Evolutionary conservation across 2,329 filamentous ascomycete genomes (phyloP).

Genomic region (Aspergillus fischeri): DNA sequence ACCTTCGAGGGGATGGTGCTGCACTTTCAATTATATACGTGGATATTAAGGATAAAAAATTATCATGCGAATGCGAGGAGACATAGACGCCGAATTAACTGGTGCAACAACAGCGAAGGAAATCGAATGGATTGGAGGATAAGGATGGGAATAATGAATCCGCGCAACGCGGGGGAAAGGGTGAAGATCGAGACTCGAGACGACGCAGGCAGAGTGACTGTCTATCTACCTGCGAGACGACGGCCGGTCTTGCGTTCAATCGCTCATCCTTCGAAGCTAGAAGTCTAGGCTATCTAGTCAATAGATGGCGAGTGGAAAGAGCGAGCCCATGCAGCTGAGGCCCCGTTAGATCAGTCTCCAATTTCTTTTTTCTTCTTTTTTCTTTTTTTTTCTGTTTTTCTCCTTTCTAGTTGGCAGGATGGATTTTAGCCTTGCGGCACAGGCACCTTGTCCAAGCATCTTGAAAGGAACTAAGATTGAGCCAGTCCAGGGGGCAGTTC

Average conservation of each 20-base stretch:
- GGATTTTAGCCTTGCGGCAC: neutral
- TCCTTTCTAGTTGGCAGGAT: neutral
- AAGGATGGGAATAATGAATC: neutral
- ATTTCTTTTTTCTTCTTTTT: neutral
- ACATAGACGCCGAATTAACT: neutral
- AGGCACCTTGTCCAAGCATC: neutral
- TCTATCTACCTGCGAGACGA: neutral
- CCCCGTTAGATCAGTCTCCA: neutral
- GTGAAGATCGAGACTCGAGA: neutral
- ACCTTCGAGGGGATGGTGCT: neutral
- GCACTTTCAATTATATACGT: neutral
- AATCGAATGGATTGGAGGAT: neutral
- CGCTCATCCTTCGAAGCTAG: neutral
- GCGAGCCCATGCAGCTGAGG: neutral
- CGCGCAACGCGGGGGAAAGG: neutral
- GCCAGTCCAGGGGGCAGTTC: constrained; percentile 2
- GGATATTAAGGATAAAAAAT: neutral
- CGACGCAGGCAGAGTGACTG: neutral
- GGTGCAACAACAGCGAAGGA: neutral
- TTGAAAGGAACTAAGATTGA: neutral
- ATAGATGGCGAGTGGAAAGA: neutral
- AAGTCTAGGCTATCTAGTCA: neutral
- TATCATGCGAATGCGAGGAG: neutral
- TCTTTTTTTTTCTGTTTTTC: too few species aligned
- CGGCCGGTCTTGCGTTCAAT: neutral